These are phyloP conservation scores for Leccinum variicolor DNA, from an alignment of 768 basidiomycete genomes.

Conservation along the genomic window DNA sequence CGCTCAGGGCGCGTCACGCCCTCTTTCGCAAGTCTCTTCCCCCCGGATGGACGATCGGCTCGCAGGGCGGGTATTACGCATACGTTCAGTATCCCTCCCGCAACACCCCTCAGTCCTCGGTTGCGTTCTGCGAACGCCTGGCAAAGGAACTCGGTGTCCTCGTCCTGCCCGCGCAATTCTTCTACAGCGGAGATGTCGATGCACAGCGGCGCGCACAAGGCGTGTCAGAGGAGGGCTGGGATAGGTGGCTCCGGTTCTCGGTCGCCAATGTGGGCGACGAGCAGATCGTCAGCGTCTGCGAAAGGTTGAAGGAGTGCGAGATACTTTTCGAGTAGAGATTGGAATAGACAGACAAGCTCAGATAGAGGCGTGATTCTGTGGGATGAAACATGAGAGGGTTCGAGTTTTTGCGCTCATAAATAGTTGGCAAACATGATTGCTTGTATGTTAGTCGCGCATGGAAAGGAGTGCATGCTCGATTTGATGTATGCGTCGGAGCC, in stretches of 20 bases:
- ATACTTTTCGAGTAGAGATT: constrained; percentile 35
- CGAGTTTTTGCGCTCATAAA: too few relatives aligned
- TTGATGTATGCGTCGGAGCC: too few relatives aligned
- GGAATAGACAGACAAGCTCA: not conserved
- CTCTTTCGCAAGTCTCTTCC: constrained; percentile 54
- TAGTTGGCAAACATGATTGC: too few relatives aligned
- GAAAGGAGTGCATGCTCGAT: too few relatives aligned
- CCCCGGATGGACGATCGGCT: constrained; percentile 55
- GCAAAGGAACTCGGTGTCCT: constrained; percentile 64
- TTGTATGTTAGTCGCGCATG: too few relatives aligned
- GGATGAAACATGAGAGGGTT: too few relatives aligned
- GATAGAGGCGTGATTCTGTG: not conserved
- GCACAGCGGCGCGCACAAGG: constrained; percentile 19
- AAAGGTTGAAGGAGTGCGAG: constrained; percentile 43
- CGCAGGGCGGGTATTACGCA: constrained; percentile 74
- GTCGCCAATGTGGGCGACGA: constrained; percentile 78
- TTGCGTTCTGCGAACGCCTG: constrained; percentile 54
- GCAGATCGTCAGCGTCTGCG: constrained; percentile 49
- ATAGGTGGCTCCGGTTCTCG: constrained; percentile 73
- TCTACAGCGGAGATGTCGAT: constrained; percentile 29
- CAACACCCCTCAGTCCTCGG: constrained; percentile 33
- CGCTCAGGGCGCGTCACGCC: constrained; percentile 48
- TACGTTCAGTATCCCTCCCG: constrained; percentile 69
- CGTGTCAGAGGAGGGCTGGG: constrained; percentile 37
- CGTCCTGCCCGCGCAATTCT: constrained; percentile 64